Base-by-base conservation (phyloP, 2,329 filamentous ascomycete genomes). In the Ilyonectria destructans region DNA sequence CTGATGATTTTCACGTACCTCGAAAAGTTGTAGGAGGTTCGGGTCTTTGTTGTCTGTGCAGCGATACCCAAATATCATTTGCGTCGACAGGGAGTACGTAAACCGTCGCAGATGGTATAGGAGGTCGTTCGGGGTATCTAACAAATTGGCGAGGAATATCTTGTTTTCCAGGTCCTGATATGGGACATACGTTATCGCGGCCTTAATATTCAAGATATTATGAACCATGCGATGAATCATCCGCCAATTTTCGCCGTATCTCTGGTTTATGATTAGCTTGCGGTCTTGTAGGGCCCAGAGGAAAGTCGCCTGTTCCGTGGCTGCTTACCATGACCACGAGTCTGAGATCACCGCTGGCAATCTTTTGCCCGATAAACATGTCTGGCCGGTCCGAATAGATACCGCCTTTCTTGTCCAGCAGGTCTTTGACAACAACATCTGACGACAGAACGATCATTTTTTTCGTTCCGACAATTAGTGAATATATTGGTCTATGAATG, bases 31-130 rank as follows among this genome's bases (percentile, higher is more conserved):
- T 71, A 80, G 76, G 63, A 87, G 80, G 43, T 82, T 82, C 2
- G 77, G 70, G 43, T 87, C 82, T 6, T 84, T 79, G 71, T 84
- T 80, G 2, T 75, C 82, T 0, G 79, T 74, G 1, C 81, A 81
- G 10, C 85, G 82, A 69, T 80, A 86, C 4, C 85, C 86, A 62
- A 85, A 88, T 1, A 86, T 80, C 81, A 88, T 87, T 2, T 81
- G 82, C 0, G 85, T 87, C 0, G 84, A 85, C 2, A 88, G 74
- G 1, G 86, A 82, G 52, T 84, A 84, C 2, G 84, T 82, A 70
- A 86, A 88, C 1, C 86, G 81, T 8, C 85, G 79, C 19, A 88
- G 81, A 63, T 86, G 82, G 15, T 83, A 69, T 8, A 84, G 65
- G 63, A 86, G 85, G 9, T 79, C 67, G 1, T 84, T 70, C 0